These are phyloP conservation scores for Cinnamomum chago DNA, from an alignment of 164 flowering plant genomes.

Conservation along the genomic window DNA sequence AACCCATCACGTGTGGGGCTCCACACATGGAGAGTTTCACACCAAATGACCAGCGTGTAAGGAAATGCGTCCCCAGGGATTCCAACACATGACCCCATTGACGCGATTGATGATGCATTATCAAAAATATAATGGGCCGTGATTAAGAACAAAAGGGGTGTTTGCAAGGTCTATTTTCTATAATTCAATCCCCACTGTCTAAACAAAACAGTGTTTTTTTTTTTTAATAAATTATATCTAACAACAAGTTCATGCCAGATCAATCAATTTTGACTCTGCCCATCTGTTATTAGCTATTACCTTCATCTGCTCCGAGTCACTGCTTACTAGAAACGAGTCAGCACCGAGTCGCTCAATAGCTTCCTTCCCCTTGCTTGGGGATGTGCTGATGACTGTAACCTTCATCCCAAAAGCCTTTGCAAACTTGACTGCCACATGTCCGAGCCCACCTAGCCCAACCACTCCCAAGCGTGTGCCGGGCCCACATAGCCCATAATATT, in stretches of 20 bases:
- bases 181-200: neutral
- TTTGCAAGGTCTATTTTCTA: neutral
- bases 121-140: no score
- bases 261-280: neutral
- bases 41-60: no score
- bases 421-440: constrained; percentile 18
- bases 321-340: constrained; percentile 28
- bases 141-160: neutral
- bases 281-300: constrained; percentile 7
- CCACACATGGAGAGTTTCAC: no score
- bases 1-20: no score
- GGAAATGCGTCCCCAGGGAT: no score
- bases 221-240: no score
- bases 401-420: constrained; percentile 21
- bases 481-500: constrained; percentile 11
- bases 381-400: constrained; percentile 40
- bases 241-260: neutral
- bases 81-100: no score
- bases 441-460: constrained; percentile 20
- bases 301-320: constrained; percentile 33
- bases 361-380: constrained; percentile 33
- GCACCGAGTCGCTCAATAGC: constrained; percentile 30
- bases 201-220: no score
- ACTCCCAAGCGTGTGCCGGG: constrained; percentile 18
- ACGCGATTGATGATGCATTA: no score